A percentile compares a stretch with the other conserved stretches of the same genome.
phyloP scores from a whole-genome alignment of 768 basidiomycete species.

The Cubamyces lactineus region DNA sequence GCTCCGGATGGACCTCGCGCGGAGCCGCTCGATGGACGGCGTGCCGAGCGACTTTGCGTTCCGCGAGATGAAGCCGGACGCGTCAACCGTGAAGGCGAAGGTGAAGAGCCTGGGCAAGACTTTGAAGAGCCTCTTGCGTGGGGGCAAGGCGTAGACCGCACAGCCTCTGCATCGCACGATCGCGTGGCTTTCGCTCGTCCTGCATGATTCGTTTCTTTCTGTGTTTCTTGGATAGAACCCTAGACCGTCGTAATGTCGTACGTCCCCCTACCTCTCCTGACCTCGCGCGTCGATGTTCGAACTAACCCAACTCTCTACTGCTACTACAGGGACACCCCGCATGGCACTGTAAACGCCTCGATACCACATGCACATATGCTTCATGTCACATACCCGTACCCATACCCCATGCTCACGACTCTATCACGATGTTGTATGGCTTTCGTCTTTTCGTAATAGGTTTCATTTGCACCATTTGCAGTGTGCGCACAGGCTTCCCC shows the following conservation, averaged over 20 bases:
- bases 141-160: neutral
- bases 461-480: neutral
- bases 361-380: conserved; percentile 22
- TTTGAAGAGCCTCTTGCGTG: conserved; percentile 27
- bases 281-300: too few species aligned
- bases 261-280: neutral
- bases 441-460: neutral
- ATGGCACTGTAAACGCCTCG: neutral
- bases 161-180: neutral
- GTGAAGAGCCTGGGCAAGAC: conserved; percentile 33
- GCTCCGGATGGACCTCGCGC: conserved; percentile 33
- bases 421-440: conserved; percentile 9
- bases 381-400: conserved; percentile 13
- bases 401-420: conserved; percentile 16
- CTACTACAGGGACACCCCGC: neutral
- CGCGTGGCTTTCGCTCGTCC: neutral
- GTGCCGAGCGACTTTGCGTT: conserved; percentile 22
- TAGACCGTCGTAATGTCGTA: conserved; percentile 10
- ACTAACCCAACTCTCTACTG: neutral
- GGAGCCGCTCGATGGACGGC: conserved; percentile 29
- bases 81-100: conserved; percentile 21
- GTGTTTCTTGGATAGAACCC: neutral
- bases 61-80: conserved; percentile 18
- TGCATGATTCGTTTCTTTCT: neutral
- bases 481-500: too few species aligned